Evolutionary conservation across 176 grass and related monocot species (phyloP).

Genomic region (Oryza coarctata): DNA sequence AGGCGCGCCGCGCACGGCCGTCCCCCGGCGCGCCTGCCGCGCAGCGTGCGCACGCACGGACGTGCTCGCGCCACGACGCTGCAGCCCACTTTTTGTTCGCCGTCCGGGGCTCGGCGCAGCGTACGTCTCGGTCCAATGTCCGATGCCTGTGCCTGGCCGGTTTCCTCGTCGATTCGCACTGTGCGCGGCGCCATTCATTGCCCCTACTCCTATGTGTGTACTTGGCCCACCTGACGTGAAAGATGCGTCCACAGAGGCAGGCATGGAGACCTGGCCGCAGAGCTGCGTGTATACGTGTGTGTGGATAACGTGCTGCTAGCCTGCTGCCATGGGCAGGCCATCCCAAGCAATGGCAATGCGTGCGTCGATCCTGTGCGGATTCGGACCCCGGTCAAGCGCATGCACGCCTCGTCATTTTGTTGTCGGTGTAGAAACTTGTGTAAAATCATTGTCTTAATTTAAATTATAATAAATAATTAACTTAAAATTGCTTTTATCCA

Average conservation of each 20-base stretch:
- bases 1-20: not conserved
- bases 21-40: not conserved
- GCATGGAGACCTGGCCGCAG: not conserved
- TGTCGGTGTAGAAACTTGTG: not conserved
- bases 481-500: too few relatives aligned
- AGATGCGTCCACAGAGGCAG: not conserved
- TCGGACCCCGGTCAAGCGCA: not conserved
- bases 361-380: not conserved
- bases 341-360: not conserved
- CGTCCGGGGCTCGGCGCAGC: not conserved
- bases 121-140: not conserved
- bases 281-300: not conserved
- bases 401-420: not conserved
- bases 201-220: not conserved
- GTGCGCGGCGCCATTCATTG: too few relatives aligned
- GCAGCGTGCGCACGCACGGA: not conserved
- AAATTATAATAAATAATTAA: too few relatives aligned
- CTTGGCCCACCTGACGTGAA: not conserved
- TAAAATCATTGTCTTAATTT: too few relatives aligned
- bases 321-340: not conserved
- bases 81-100: not conserved
- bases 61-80: conserved; percentile 13
- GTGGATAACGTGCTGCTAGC: not conserved
- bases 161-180: not conserved
- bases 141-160: not conserved